Evolutionary conservation across 495 filamentous ascomycete species (phyloP).

Genomic region (Podospora appendiculata): DNA sequence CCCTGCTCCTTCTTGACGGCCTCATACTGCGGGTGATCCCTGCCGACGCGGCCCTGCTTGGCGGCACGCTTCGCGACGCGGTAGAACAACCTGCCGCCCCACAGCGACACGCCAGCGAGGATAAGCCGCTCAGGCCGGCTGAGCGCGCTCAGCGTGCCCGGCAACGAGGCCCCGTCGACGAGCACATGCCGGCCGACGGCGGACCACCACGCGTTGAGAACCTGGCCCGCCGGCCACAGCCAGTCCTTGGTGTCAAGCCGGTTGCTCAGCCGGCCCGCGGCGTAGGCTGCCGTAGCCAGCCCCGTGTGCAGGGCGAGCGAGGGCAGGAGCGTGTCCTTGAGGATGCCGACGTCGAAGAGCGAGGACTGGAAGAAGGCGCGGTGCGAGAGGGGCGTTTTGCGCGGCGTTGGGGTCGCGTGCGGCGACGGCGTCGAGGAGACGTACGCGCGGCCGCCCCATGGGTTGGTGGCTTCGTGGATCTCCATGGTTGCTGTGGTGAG

Average conservation of each 20-base stretch:
- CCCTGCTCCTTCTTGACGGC: constrained; percentile 37
- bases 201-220: constrained; percentile 52
- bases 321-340: constrained; percentile 44
- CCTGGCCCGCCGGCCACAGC: constrained; percentile 46
- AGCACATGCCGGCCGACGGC: constrained; percentile 41
- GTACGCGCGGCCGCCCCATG: constrained; percentile 3
- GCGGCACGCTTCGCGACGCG: constrained; percentile 34
- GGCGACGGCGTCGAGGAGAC: not conserved
- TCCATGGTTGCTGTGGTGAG: constrained; percentile 7
- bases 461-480: constrained; percentile 4
- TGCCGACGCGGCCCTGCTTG: constrained; percentile 12
- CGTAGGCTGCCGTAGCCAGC: constrained; percentile 40
- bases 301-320: constrained; percentile 38
- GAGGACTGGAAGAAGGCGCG: constrained; percentile 25
- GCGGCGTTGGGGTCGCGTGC: not conserved
- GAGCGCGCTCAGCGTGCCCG: constrained; percentile 33
- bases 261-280: constrained; percentile 36
- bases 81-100: constrained; percentile 47
- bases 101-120: constrained; percentile 44
- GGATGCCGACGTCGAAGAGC: constrained; percentile 34
- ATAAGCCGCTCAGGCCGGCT: constrained; percentile 45
- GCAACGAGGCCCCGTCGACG: constrained; percentile 29
- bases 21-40: constrained; percentile 50
- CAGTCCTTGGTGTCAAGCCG: constrained; percentile 50
- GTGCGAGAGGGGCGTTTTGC: not conserved